A percentile compares a stretch with the other conserved stretches of the same genome.
These are phyloP conservation scores for Aspergillus hortae DNA, from an alignment of 2,329 filamentous ascomycete species.

Conservation along the genomic window DNA sequence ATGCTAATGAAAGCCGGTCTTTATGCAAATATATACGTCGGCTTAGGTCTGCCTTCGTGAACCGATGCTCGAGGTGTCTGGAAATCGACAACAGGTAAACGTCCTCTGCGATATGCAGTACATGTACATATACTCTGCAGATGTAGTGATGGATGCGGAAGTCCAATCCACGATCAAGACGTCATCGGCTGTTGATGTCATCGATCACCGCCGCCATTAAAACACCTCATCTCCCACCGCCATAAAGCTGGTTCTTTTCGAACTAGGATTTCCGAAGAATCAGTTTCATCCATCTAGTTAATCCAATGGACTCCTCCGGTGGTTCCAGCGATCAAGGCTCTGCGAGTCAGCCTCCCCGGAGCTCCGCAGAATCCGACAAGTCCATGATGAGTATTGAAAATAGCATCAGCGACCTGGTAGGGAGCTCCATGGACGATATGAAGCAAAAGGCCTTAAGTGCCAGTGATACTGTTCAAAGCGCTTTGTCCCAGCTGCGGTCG, in stretches of 20 bases:
- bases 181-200: background rate
- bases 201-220: background rate
- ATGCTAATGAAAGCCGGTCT: too few species aligned
- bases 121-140: too few species aligned
- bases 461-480: constrained; percentile 9
- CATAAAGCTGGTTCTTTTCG: background rate
- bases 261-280: too few species aligned
- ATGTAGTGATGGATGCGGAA: too few species aligned
- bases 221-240: background rate
- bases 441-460: constrained; percentile 10
- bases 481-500: constrained; percentile 11
- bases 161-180: background rate
- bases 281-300: too few species aligned
- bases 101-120: too few species aligned
- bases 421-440: constrained; percentile 8
- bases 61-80: too few species aligned
- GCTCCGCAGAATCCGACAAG: background rate
- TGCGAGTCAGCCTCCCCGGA: background rate
- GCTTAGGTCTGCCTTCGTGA: too few species aligned
- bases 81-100: too few species aligned
- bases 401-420: constrained; percentile 9
- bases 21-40: too few species aligned
- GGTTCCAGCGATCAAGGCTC: too few species aligned
- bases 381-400: constrained; percentile 2
- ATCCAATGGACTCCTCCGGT: background rate